A percentile compares a stretch with the other conserved stretches of the same genome.
Conservation (phyloP, 257 asterid species). For the Nyctanthes arbortristis region DNA sequence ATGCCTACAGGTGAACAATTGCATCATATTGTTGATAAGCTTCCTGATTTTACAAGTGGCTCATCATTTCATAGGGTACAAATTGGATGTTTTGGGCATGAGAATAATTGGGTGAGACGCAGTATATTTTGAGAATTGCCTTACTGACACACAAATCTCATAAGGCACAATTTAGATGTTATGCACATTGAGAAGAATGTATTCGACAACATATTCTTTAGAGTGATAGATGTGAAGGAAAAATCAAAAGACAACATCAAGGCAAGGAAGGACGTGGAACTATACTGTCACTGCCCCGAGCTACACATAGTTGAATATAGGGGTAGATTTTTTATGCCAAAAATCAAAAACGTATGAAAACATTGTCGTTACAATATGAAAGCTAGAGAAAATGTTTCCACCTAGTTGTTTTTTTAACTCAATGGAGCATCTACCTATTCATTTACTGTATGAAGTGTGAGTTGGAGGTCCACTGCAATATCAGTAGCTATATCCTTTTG, state of each 20-base stretch:
- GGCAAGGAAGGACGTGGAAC: background rate
- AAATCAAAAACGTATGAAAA: too few species aligned
- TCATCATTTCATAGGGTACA: background rate
- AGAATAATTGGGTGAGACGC: background rate
- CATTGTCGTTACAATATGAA: background rate
- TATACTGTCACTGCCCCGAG: background rate
- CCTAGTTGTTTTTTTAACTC: too few species aligned
- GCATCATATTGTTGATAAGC: background rate
- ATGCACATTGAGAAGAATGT: conserved; percentile 8
- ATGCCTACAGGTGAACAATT: background rate
- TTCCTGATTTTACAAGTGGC: background rate
- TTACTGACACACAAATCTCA: too few species aligned
- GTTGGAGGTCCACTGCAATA: background rate
- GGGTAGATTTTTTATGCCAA: background rate
- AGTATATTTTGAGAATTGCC: too few species aligned
- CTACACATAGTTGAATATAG: background rate
- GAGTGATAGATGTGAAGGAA: background rate
- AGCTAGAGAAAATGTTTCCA: background rate
- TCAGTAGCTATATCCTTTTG: too few species aligned
- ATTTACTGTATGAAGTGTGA: background rate
- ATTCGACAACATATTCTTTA: conserved; percentile 1
- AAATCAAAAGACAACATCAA: conserved; percentile 9
- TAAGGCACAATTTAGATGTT: too few species aligned
- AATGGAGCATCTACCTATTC: too few species aligned
- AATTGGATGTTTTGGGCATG: background rate